A percentile compares a stretch with the other conserved stretches of the same genome.
These are phyloP conservation scores for Arthrobotrys sinensis DNA, from an alignment of 2,329 filamentous ascomycete genomes.

Conservation along the genomic window DNA sequence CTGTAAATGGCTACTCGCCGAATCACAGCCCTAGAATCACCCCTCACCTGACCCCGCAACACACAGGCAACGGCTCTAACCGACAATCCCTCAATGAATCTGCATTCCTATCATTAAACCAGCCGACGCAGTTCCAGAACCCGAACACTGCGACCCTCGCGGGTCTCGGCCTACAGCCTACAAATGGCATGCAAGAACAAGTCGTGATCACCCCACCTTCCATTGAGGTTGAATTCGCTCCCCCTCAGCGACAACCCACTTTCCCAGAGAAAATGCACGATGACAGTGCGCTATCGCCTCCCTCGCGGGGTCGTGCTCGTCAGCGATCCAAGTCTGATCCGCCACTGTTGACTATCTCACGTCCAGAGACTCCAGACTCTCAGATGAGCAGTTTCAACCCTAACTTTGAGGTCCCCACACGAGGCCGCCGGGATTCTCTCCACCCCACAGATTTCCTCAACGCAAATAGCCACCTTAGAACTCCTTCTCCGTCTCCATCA, in stretches of 20 bases:
- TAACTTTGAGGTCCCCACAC: slow-evolving; percentile 55
- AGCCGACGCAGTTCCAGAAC: slow-evolving; percentile 55
- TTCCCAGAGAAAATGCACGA: slow-evolving; percentile 64
- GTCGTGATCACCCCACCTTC: slow-evolving; percentile 62
- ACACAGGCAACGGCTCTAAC: slow-evolving; percentile 61
- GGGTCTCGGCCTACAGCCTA: slow-evolving; percentile 59
- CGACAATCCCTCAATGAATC: slow-evolving; percentile 62
- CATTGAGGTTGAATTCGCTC: slow-evolving; percentile 64
- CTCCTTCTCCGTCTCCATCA: slow-evolving; percentile 70
- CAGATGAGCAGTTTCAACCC: slow-evolving; percentile 56
- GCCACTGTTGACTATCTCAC: slow-evolving; percentile 49
- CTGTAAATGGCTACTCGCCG: slow-evolving; percentile 56
- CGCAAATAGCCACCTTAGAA: slow-evolving; percentile 64
- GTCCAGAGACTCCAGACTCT: slow-evolving; percentile 48
- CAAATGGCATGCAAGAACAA: slow-evolving; percentile 47
- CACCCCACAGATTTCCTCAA: slow-evolving; percentile 69
- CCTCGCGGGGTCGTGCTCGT: slow-evolving; percentile 49
- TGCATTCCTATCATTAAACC: slow-evolving; percentile 61
- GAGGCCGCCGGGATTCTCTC: slow-evolving; percentile 47
- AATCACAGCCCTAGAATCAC: slow-evolving; percentile 62
- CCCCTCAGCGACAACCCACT: slow-evolving; percentile 64
- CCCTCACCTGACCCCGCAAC: slow-evolving; percentile 62
- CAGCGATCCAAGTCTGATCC: slow-evolving; percentile 59
- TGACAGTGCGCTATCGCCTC: slow-evolving; percentile 63
- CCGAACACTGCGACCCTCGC: slow-evolving; percentile 57